A percentile compares a stretch with the other conserved stretches of the same genome.
These are phyloP conservation scores for Cyberlindnera samutprakarnensis DNA, from an alignment of 805 yeast species.

Conservation along the genomic window DNA sequence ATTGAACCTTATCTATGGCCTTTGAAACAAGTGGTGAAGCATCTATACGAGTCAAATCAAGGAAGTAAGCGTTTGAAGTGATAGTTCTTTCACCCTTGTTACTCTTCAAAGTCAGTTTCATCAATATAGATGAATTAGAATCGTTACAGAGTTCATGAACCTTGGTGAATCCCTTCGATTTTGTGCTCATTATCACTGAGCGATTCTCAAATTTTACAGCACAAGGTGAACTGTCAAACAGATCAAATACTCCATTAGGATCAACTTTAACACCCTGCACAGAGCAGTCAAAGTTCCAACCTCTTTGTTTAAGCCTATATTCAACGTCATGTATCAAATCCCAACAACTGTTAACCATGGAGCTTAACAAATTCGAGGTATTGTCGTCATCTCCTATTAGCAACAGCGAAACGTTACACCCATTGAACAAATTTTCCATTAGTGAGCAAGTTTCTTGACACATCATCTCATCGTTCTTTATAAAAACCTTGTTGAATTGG, in stretches of 20 bases:
- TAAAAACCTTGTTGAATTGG: conserved; percentile 7
- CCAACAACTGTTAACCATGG: not conserved
- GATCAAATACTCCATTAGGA: conserved; percentile 10
- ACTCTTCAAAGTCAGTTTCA: not conserved
- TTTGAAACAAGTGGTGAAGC: conserved; percentile 8
- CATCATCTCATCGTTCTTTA: conserved; percentile 1
- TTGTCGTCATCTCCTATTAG: conserved; percentile 6
- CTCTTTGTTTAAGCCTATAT: conserved; percentile 3
- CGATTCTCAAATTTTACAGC: conserved; percentile 12
- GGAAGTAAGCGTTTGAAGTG: conserved; percentile 8
- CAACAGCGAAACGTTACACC: conserved; percentile 11
- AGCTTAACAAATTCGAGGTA: not conserved
- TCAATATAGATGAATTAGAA: not conserved
- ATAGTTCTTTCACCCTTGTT: too few species aligned
- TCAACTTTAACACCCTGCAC: conserved; percentile 10
- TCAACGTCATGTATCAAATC: not conserved
- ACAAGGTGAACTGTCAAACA: not conserved
- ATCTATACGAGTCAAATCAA: conserved; percentile 9
- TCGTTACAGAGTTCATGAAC: not conserved
- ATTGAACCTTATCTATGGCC: conserved; percentile 6
- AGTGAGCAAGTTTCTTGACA: conserved; percentile 4
- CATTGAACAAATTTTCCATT: conserved; percentile 8
- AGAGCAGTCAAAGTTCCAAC: conserved; percentile 10
- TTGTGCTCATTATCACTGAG: conserved; percentile 3
- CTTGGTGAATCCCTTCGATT: not conserved